Base-by-base conservation (phyloP, 2,329 filamentous ascomycete genomes). In the Pseudomassariella vexata region DNA sequence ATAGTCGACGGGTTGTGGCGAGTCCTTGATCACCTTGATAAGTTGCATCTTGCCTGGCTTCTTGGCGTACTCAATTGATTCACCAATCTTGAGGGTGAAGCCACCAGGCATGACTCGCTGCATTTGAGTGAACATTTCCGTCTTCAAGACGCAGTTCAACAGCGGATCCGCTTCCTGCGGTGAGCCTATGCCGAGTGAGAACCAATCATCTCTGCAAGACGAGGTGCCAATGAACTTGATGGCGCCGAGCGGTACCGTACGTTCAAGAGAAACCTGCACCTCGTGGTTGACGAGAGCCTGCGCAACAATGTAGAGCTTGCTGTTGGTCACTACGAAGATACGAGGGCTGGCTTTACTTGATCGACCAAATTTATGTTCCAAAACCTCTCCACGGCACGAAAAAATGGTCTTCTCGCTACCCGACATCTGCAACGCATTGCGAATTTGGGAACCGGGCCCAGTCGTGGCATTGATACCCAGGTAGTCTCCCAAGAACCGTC, bases 41-140 rank as follows among this genome's bases (percentile, higher is more conserved):
- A 79, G 63, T 33, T 90, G 84, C 57, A 86, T 74, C 65, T 98
- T 98, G 34, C 86, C 86, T 1, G 92, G 92, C 62, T 98, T 98
- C 73, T 96, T 98, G 53, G 90, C 89, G 60, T 95, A 98, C 55
- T 95, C 86, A 46, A 98, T 89, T 37, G 71, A 73, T 18, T 92
- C 82, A n/a, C 68, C 77, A 40, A 96, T 82, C 60, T 85, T 87
- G 28, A 98, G 63, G 53, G 80, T 87, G 53, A 94, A 75, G 8
- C 85, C 80, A 7, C 84, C 86, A 3, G 84, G 80, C 60, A 94
- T 84, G 32, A 79, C 78, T 30, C 77, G 79, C 53, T 82, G 79
- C 64, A 98, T 79, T 42, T 95, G 89, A 1, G 90, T 94, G 53
- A 96, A 94, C 60, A 98, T 81, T 53, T 98, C 92, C 0, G 92